Evolutionary conservation across 148 eudicot species (phyloP), one percentile per base, ranked within the genome.

Genomic region (Silene conica): DNA sequence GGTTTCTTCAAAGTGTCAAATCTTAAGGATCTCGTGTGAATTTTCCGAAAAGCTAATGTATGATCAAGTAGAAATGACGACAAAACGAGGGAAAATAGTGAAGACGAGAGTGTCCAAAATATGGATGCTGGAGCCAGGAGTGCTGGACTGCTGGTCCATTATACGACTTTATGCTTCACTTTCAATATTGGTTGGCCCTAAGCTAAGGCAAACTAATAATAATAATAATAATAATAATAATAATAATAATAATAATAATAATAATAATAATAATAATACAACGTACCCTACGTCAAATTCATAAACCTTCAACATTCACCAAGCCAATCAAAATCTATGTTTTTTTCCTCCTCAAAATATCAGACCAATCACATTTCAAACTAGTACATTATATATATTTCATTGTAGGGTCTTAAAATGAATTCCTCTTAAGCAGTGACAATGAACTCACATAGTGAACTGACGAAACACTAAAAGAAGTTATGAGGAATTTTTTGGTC

Each of bases 1-100:
- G 66, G 54, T 68, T 63, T 59, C 73, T 67, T 78, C 50, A 11
- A 78, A 76, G 80, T 41, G 28, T 41, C 69, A 25, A 13, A 31
- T 2, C 28, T 26, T 26, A 26, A 26, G 2, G 28, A 26, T 26
- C 1, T 26, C 28, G 28, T 2, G 28, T 26, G 2, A 26, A 26
- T 26, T 26, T 26, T 26, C 28, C 28, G 1, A 26, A 26, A 26
- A 26, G 41, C 34, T 34, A 8, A 18, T 31, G 48, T 15, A 64
- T 28, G 46, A n/a, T 31, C 43, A 13, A 34, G 8, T 20, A 31
- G 0, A 31, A 64, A 34, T 16, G 10, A 58, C 34, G 68, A 31
- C 45, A 16, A 64, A 64, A 64, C 1, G 14, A 12, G 21, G 34
- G 68, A 31, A 64, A 64, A 34, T 41, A 31, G 34, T 34, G 22